phyloP scores from a whole-genome alignment of 2,329 filamentous ascomycete species.

The Dactylellina haptotyla region DNA sequence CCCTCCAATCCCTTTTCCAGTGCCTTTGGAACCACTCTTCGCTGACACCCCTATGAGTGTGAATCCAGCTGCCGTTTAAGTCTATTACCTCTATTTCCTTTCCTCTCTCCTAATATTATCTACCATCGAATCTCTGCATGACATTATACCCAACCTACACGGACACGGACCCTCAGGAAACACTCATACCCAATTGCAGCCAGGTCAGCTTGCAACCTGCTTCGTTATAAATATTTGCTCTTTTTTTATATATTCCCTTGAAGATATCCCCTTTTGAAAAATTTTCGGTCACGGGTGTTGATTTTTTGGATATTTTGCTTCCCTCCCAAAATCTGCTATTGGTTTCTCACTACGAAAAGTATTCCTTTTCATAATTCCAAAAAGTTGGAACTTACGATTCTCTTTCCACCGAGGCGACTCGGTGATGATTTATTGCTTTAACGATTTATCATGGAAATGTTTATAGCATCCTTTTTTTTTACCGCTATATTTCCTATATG shows the following conservation, averaged over 20 bases:
- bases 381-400: slow-evolving; percentile 37
- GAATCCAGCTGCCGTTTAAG: slow-evolving; percentile 34
- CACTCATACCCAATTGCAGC: neutral
- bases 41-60: slow-evolving; percentile 34
- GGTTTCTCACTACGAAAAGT: slow-evolving; percentile 21
- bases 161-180: neutral
- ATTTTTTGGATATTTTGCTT: slow-evolving; percentile 10
- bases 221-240: slow-evolving; percentile 31
- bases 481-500: slow-evolving; percentile 5
- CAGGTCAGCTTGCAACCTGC: neutral
- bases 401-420: neutral
- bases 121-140: too few relatives aligned
- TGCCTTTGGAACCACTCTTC: slow-evolving; percentile 45
- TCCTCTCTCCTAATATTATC: neutral
- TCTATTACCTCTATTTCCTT: neutral
- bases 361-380: slow-evolving; percentile 36
- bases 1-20: slow-evolving; percentile 28
- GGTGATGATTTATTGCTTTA: neutral
- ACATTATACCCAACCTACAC: neutral
- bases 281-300: slow-evolving; percentile 37
- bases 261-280: slow-evolving; percentile 45
- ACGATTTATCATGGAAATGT: slow-evolving; percentile 9
- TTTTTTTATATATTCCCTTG: slow-evolving; percentile 4
- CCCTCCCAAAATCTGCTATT: too few relatives aligned
- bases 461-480: slow-evolving; percentile 5